Conservation (phyloP, 495 filamentous ascomycete species). For the Annulohypoxylon stygium region DNA sequence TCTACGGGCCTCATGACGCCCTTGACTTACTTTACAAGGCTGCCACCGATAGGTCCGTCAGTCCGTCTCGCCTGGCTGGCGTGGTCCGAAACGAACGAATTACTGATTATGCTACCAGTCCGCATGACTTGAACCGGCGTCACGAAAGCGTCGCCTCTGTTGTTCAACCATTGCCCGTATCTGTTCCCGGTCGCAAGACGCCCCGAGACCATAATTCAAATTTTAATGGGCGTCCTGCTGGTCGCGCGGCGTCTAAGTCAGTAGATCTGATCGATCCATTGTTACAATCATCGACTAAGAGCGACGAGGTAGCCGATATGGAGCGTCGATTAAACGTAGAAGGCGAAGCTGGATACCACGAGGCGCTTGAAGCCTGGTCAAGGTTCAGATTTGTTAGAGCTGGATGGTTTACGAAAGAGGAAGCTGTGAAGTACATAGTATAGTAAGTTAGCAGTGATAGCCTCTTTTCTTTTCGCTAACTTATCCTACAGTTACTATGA, state of each 20-base stretch:
- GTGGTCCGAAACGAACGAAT: slow-evolving; percentile 22
- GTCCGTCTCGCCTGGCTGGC: slow-evolving; percentile 34
- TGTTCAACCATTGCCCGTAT: slow-evolving; percentile 46
- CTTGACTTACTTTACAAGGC: slow-evolving; percentile 78
- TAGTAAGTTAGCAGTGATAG: slow-evolving; percentile 70
- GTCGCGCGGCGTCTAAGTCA: slow-evolving; percentile 41
- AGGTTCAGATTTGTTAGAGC: slow-evolving; percentile 91
- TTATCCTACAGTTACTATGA: slow-evolving; percentile 78
- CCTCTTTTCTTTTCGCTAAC: slow-evolving; percentile 37
- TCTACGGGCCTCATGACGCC: slow-evolving; percentile 78
- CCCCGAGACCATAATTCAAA: slow-evolving; percentile 36
- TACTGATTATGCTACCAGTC: slow-evolving; percentile 48
- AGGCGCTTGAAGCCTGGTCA: slow-evolving; percentile 88
- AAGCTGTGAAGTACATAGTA: slow-evolving; percentile 91
- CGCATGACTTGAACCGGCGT: slow-evolving; percentile 46
- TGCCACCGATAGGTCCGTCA: slow-evolving; percentile 68
- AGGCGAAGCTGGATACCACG: slow-evolving; percentile 65
- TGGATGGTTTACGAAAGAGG: slow-evolving; percentile 94
- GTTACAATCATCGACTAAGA: slow-evolving; percentile 42
- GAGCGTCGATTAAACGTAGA: slow-evolving; percentile 53
- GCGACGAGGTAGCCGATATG: slow-evolving; percentile 54
- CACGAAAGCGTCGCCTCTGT: slow-evolving; percentile 46
- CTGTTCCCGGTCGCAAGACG: slow-evolving; percentile 43
- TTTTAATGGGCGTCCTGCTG: slow-evolving; percentile 36
- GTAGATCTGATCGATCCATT: slow-evolving; percentile 51